Conservation (phyloP, 805 yeast species). For the Candida sanyiensis region DNA sequence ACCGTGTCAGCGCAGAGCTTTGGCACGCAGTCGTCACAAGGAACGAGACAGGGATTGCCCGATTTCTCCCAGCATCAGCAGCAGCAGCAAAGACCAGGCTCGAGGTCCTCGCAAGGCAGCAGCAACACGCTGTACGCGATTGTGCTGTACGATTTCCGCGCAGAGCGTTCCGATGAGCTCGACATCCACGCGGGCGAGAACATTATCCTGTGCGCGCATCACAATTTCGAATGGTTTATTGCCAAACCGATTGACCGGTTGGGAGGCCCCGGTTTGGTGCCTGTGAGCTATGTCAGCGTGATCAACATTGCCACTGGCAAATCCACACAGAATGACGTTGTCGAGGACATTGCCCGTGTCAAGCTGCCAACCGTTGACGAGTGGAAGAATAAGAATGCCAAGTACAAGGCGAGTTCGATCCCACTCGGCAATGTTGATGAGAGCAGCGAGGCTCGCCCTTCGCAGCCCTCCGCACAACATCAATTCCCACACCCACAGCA, state of each 20-base stretch:
- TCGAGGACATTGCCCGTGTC: constrained; percentile 56
- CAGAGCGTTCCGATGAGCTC: constrained; percentile 75
- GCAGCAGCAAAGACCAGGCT: constrained; percentile 8
- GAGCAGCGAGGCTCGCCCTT: constrained; percentile 1
- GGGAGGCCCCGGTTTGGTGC: constrained; percentile 97
- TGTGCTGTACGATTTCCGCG: constrained; percentile 79
- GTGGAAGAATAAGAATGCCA: constrained; percentile 89
- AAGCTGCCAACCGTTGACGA: constrained; percentile 88
- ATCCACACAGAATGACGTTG: constrained; percentile 48
- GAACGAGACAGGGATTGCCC: not conserved
- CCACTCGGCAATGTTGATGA: constrained; percentile 57
- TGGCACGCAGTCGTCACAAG: not conserved
- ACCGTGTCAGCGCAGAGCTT: constrained; percentile 3
- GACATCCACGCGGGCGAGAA: constrained; percentile 82
- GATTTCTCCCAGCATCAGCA: not conserved
- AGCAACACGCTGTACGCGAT: constrained; percentile 65
- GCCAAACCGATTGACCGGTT: constrained; percentile 92
- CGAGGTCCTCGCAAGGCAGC: constrained; percentile 1
- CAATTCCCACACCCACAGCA: not conserved
- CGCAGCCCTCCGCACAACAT: not conserved
- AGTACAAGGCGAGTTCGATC: constrained; percentile 85
- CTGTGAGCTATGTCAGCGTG: constrained; percentile 82
- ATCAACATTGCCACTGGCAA: constrained; percentile 67
- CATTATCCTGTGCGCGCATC: constrained; percentile 91
- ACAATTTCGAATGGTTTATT: constrained; percentile 94